Evolutionary conservation across 306 rosid species (phyloP).

Genomic region (Vachellia collinsii): DNA sequence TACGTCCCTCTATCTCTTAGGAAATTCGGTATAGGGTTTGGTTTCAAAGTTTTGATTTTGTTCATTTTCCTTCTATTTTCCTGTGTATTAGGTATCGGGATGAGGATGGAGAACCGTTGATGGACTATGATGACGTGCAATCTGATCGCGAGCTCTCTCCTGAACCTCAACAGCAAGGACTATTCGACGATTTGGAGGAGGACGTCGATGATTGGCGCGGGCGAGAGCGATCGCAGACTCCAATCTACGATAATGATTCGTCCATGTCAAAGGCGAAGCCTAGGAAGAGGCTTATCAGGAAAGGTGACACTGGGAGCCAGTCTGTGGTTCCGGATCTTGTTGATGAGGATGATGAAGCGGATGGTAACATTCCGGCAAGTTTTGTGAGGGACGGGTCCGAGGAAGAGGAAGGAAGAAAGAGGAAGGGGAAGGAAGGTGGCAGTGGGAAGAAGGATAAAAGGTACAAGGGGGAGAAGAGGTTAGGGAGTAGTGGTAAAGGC

Average conservation of each 20-base stretch:
- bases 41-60: slow-evolving; percentile 17
- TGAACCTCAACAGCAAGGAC: slow-evolving; percentile 52
- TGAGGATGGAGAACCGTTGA: slow-evolving; percentile 94
- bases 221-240: slow-evolving; percentile 78
- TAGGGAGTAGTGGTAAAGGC: slow-evolving; percentile 54
- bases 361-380: slow-evolving; percentile 45
- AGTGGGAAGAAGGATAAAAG: slow-evolving; percentile 79
- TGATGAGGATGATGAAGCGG: slow-evolving; percentile 44
- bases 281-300: slow-evolving; percentile 87
- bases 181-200: slow-evolving; percentile 56
- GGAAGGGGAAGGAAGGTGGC: slow-evolving; percentile 51
- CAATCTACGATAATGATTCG: slow-evolving; percentile 64
- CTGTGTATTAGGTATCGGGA: slow-evolving; percentile 71
- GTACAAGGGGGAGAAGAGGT: slow-evolving; percentile 67
- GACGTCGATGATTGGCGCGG: slow-evolving; percentile 57
- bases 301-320: slow-evolving; percentile 51
- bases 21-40: slow-evolving; percentile 39
- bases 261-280: slow-evolving; percentile 65
- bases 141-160: slow-evolving; percentile 81
- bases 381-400: slow-evolving; percentile 53
- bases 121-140: slow-evolving; percentile 78
- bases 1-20: slow-evolving; percentile 31
- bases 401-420: slow-evolving; percentile 54
- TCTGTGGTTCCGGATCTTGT: slow-evolving; percentile 56
- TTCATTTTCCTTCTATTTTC: neutral